Evolutionary conservation across 2,329 filamentous ascomycete species (phyloP).

Genomic region (Trichoderma aggressivum): DNA sequence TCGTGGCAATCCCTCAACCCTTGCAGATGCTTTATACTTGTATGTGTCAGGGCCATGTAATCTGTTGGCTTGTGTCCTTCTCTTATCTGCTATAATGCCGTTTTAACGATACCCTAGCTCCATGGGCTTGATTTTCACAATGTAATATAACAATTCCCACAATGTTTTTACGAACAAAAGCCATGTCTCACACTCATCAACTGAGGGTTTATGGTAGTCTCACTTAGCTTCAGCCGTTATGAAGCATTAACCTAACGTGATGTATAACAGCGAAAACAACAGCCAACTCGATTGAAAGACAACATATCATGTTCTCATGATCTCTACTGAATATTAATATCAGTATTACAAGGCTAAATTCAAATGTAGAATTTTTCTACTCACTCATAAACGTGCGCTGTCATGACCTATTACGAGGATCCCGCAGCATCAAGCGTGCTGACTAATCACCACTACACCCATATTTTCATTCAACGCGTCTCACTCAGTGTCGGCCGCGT

Average conservation of each 20-base stretch:
- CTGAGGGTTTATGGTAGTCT: too few species aligned
- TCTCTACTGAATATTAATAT: background rate
- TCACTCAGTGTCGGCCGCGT: constrained; percentile 2
- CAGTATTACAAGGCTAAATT: background rate
- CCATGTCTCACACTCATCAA: background rate
- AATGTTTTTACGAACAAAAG: background rate
- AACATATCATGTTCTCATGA: background rate
- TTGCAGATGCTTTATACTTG: too few species aligned
- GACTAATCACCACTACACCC: background rate
- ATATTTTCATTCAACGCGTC: constrained; percentile 5
- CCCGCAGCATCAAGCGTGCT: background rate
- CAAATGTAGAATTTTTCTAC: background rate
- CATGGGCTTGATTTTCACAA: too few species aligned
- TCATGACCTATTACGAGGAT: background rate
- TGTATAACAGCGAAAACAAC: background rate
- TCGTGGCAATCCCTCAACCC: too few species aligned
- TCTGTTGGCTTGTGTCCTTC: too few species aligned
- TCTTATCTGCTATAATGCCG: too few species aligned
- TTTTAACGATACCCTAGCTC: too few species aligned
- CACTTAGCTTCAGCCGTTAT: background rate
- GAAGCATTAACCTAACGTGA: background rate
- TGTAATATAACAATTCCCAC: too few species aligned
- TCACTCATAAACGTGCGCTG: too few species aligned
- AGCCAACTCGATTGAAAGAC: background rate
- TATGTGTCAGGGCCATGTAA: too few species aligned